Percentiles rank a stretch among this genome's conserved stretches.
phyloP scores from a whole-genome alignment of 441 rosid species.

The Corymbia calophylla region DNA sequence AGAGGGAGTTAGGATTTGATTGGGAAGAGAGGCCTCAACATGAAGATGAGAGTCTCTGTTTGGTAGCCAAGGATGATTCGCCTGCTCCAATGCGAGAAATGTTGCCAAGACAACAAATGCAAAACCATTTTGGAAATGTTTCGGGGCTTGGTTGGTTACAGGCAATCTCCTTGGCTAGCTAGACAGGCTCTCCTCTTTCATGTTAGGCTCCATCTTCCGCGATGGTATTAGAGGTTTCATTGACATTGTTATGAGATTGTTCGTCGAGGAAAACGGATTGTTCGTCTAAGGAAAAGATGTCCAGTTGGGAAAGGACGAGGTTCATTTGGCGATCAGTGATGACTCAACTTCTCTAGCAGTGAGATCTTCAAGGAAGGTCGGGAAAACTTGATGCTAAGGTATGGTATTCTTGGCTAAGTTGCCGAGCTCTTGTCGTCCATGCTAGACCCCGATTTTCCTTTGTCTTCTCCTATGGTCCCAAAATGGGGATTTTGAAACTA shows the following conservation, averaged over 20 bases:
- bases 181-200: conserved; percentile 10
- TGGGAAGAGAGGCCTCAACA: conserved; percentile 3
- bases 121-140: neutral
- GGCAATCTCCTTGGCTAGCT: conserved; percentile 11
- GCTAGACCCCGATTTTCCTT: neutral
- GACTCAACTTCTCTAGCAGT: neutral
- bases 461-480: neutral
- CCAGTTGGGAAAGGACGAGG: neutral
- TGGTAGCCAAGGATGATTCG: conserved; percentile 15
- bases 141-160: neutral
- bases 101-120: neutral
- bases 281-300: neutral
- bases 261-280: neutral
- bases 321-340: neutral
- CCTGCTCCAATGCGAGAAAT: neutral
- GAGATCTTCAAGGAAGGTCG: neutral
- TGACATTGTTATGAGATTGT: neutral
- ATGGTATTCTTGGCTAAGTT: neutral
- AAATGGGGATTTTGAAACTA: neutral
- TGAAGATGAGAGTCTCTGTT: neutral
- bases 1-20: neutral
- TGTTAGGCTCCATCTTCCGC: neutral
- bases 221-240: neutral
- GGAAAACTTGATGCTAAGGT: neutral
- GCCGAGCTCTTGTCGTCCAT: neutral